Conservation (phyloP, 2,329 filamentous ascomycete species). For the Fusarium irregulare region DNA sequence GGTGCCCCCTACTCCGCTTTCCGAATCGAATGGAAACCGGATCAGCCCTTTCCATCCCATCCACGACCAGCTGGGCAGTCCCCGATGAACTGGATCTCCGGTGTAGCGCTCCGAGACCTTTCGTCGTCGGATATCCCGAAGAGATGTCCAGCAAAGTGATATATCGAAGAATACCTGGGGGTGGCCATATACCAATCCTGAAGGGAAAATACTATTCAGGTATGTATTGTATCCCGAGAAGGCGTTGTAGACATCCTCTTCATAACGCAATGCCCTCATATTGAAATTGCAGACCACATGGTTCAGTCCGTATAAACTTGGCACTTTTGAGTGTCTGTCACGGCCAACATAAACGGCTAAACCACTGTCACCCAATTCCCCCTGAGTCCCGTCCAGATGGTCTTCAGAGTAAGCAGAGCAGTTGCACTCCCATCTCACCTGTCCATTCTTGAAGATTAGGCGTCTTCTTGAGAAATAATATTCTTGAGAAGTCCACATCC, state of each 20-base stretch:
- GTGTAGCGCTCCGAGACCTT: background rate
- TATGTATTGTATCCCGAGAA: background rate
- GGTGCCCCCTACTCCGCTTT: background rate
- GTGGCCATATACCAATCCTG: background rate
- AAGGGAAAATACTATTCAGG: background rate
- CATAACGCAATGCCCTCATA: background rate
- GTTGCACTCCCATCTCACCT: too few relatives aligned
- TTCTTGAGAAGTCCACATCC: background rate
- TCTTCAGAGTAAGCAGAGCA: background rate
- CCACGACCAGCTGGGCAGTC: background rate
- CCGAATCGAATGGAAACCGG: accelerated
- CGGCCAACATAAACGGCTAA: too few relatives aligned
- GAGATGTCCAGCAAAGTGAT: background rate
- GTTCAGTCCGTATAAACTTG: background rate
- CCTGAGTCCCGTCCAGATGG: background rate
- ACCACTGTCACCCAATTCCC: too few relatives aligned
- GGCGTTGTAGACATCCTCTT: background rate
- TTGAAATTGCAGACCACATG: too few relatives aligned
- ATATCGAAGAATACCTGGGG: background rate
- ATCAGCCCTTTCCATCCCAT: background rate
- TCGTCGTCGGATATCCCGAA: background rate
- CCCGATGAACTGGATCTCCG: accelerated
- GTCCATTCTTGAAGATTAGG: too few relatives aligned
- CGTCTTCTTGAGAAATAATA: too few relatives aligned
- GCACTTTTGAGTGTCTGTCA: background rate